A percentile compares a stretch with the other conserved stretches of the same genome.
phyloP scores from a whole-genome alignment of 73 alveolate genomes.

The Tetrahymena malaccensis region DNA sequence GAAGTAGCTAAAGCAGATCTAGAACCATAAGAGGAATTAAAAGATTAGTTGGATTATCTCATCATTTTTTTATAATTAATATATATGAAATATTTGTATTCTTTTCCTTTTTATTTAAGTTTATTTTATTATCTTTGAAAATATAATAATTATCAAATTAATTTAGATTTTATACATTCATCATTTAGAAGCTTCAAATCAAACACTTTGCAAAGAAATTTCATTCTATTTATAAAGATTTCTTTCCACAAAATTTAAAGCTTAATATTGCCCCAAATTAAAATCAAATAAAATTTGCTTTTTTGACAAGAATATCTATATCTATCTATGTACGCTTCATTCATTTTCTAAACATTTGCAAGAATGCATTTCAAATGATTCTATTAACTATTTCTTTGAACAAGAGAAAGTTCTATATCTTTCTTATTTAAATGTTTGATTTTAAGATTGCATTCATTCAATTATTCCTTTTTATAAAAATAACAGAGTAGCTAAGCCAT shows the following conservation, averaged over 20 bases:
- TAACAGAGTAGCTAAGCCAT: not conserved
- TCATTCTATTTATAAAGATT: not conserved
- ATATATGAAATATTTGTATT: not conserved
- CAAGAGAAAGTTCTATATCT: not conserved
- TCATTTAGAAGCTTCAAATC: not conserved
- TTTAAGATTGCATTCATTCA: not conserved
- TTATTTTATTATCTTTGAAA: not conserved
- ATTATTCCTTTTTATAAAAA: not conserved
- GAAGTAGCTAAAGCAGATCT: not conserved
- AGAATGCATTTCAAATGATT: not conserved
- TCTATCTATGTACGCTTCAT: not conserved
- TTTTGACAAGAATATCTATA: not conserved
- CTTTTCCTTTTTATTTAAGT: not conserved
- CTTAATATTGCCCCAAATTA: not conserved
- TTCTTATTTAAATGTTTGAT: not conserved
- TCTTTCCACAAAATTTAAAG: not conserved
- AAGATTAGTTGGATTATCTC: not conserved
- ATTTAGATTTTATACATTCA: not conserved
- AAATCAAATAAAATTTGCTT: not conserved
- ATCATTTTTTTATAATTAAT: not conserved
- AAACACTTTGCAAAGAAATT: not conserved
- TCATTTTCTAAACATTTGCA: not conserved
- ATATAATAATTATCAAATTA: not conserved
- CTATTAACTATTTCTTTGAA: not conserved
- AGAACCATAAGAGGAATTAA: not conserved